Percentiles rank a stretch among this genome's conserved stretches.
phyloP scores from a whole-genome alignment of 2,329 filamentous ascomycete genomes.

The Aspergillus brunneoviolaceus region DNA sequence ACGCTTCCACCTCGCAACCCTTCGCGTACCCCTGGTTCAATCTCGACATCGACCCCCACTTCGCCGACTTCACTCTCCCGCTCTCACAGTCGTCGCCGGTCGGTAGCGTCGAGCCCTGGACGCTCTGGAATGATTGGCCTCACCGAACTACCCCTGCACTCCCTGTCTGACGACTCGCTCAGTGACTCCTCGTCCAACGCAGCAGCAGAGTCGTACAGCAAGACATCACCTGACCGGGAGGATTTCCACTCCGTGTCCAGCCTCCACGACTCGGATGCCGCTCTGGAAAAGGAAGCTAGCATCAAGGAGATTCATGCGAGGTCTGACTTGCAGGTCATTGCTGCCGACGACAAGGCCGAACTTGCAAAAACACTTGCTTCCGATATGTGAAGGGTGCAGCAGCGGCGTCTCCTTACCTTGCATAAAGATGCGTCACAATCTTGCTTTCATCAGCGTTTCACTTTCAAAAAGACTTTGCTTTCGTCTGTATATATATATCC shows the following conservation, averaged over 20 bases:
- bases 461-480: background rate
- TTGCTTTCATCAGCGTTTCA: background rate
- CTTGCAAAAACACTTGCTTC: background rate
- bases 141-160: conserved; percentile 18
- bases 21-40: conserved; percentile 27
- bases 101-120: conserved; percentile 23
- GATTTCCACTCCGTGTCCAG: conserved; percentile 44
- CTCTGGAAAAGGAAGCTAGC: conserved; percentile 12
- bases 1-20: conserved; percentile 76
- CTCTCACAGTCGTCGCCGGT: conserved; percentile 25
- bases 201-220: conserved; percentile 15
- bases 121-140: conserved; percentile 20
- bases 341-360: background rate
- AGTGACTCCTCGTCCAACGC: conserved; percentile 16
- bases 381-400: background rate
- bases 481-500: conserved; percentile 9
- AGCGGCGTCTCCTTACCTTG: background rate
- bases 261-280: conserved; percentile 33
- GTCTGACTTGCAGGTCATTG: background rate
- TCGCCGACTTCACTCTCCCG: conserved; percentile 27
- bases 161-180: conserved; percentile 11
- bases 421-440: background rate
- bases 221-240: conserved; percentile 31
- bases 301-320: conserved; percentile 4
- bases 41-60: conserved; percentile 22